Evolutionary conservation across 805 yeast species (phyloP).

Genomic region (Hanseniaspora pseudoguilliermondii): DNA sequence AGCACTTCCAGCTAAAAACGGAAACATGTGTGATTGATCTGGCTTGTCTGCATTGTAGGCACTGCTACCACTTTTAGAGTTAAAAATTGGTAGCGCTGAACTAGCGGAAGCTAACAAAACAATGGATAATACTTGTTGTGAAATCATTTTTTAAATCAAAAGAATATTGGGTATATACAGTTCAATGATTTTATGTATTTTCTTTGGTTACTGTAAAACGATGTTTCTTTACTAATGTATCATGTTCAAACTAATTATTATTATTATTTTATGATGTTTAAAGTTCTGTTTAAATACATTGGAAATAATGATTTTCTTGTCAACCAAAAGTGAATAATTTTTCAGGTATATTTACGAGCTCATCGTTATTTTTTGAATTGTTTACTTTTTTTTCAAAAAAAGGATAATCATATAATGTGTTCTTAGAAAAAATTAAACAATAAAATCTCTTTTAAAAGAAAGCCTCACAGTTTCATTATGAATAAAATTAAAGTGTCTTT

Average conservation of each 20-base stretch:
- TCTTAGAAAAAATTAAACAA: too few relatives aligned
- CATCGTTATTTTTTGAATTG: neutral
- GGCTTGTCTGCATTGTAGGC: neutral
- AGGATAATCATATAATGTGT: too few relatives aligned
- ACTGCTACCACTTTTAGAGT: neutral
- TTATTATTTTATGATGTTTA: too few relatives aligned
- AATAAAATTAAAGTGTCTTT: too few relatives aligned
- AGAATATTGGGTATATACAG: too few relatives aligned
- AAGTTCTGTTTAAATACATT: neutral
- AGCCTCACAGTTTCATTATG: too few relatives aligned
- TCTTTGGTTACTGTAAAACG: too few relatives aligned
- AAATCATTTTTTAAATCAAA: neutral
- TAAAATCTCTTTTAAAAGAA: too few relatives aligned
- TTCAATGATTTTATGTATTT: too few relatives aligned
- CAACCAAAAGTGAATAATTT: neutral
- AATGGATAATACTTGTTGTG: neutral
- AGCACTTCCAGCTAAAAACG: conserved; percentile 41
- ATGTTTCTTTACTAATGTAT: too few relatives aligned
- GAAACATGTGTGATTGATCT: conserved; percentile 28
- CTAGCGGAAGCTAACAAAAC: neutral
- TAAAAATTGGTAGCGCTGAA: neutral
- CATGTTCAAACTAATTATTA: too few relatives aligned
- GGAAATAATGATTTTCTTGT: neutral
- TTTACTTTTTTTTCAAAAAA: neutral
- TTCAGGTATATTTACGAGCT: neutral